Conservation (phyloP, 2,329 filamentous ascomycete species). For the Tympanopsis confertula region DNA sequence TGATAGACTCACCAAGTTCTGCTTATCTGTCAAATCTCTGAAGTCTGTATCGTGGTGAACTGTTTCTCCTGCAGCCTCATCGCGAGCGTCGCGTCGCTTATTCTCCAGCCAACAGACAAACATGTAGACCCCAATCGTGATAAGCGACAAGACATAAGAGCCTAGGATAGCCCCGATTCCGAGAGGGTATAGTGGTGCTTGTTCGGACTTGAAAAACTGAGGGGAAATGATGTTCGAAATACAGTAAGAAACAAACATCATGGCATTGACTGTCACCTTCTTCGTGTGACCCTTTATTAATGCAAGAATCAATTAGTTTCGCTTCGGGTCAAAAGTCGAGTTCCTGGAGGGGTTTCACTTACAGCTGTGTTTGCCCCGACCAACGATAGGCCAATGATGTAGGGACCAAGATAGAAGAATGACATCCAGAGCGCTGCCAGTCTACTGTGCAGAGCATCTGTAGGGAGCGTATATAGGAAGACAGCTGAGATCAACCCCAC, state of each 20-base stretch:
- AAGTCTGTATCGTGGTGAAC: conserved; percentile 16
- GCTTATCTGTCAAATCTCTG: conserved; percentile 19
- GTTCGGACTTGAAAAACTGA: conserved; percentile 21
- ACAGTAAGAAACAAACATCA: conserved; percentile 15
- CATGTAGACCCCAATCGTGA: conserved; percentile 16
- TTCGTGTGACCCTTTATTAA: conserved; percentile 22
- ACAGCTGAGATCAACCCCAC: conserved; percentile 13
- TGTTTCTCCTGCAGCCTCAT: conserved; percentile 3
- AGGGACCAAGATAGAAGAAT: conserved; percentile 15
- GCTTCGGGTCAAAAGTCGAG: neutral
- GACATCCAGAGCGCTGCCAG: conserved; percentile 20
- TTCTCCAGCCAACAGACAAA: conserved; percentile 18
- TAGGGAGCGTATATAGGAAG: conserved; percentile 14
- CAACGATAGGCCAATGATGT: conserved; percentile 12
- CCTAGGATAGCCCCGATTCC: conserved; percentile 14
- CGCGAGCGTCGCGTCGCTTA: conserved; percentile 11
- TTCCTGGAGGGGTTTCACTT: neutral
- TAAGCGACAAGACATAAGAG: conserved; percentile 12
- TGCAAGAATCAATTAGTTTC: neutral
- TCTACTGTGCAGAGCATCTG: conserved; percentile 12
- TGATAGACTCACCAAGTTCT: conserved; percentile 12
- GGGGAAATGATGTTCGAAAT: conserved; percentile 26
- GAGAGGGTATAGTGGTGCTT: conserved; percentile 19
- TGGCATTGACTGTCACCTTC: conserved; percentile 28
- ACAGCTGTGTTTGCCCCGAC: conserved; percentile 17